These are phyloP conservation scores for Aphanomyces cochlioides DNA, from an alignment of 352 stramenopile genomes.

Conservation along the genomic window DNA sequence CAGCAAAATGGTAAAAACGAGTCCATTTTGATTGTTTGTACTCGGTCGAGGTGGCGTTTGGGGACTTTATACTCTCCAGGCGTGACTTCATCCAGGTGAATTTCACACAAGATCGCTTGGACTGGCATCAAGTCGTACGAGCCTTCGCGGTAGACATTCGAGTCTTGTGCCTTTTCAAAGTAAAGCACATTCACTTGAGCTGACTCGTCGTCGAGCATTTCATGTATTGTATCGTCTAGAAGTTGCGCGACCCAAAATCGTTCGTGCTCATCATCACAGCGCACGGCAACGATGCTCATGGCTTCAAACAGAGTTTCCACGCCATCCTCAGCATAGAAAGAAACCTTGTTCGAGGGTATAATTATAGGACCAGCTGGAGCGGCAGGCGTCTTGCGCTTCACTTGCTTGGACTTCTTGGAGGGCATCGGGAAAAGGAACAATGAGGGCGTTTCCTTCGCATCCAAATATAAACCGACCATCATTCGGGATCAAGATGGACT, in stretches of 20 bases:
- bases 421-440: background rate
- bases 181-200: conserved; percentile 54
- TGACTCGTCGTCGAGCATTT: conserved; percentile 56
- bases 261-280: conserved; percentile 21
- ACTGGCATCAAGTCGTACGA: conserved; percentile 64
- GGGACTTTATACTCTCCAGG: conserved; percentile 21
- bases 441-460: too few relatives aligned
- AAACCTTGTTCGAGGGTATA: background rate
- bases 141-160: conserved; percentile 43
- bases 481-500: too few relatives aligned
- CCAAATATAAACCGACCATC: too few relatives aligned
- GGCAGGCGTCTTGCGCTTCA: background rate
- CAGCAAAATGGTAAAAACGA: background rate
- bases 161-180: conserved; percentile 43
- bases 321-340: conserved; percentile 15
- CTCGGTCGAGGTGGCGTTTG: conserved; percentile 21
- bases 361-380: too few relatives aligned
- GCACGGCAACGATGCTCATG: conserved; percentile 27
- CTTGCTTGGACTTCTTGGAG: background rate
- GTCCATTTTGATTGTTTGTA: background rate
- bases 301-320: conserved; percentile 26
- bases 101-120: conserved; percentile 66
- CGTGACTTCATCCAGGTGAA: conserved; percentile 41
- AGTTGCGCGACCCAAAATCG: conserved; percentile 68
- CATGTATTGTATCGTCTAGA: conserved; percentile 68